Percentiles rank a stretch among this genome's conserved stretches.
These are phyloP conservation scores for Selaginella tamariscina DNA, from an alignment of 75 land plant genomes.

Conservation along the genomic window DNA sequence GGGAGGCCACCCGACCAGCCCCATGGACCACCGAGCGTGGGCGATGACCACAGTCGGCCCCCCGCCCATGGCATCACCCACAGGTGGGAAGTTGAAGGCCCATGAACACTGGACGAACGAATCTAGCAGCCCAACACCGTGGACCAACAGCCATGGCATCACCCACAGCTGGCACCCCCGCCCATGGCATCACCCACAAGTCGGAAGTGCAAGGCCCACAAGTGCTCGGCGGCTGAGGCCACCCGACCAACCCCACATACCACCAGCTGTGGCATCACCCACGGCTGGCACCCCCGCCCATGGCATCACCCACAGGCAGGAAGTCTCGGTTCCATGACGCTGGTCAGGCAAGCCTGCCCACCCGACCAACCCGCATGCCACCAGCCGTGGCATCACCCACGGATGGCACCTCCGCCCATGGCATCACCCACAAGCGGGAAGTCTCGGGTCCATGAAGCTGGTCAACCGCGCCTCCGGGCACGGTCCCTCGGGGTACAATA, in stretches of 20 bases:
- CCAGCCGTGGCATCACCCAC: not conserved
- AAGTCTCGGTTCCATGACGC: not conserved
- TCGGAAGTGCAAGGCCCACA: not conserved
- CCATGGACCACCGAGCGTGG: no score
- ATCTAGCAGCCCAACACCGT: not conserved
- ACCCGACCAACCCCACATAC: not conserved
- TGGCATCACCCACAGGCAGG: not conserved
- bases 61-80: conserved; percentile 2
- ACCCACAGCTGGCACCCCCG: not conserved
- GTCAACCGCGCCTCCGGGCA: no score
- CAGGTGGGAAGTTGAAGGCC: not conserved
- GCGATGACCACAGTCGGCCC: not conserved
- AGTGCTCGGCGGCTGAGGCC: not conserved
- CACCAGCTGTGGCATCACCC: not conserved
- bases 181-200: not conserved
- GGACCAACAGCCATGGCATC: not conserved
- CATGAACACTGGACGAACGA: not conserved
- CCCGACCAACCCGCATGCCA: not conserved
- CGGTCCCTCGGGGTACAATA: no score
- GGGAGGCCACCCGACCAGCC: not conserved
- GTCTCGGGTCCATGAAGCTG: no score
- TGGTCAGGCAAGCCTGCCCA: not conserved
- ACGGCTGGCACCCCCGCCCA: not conserved
- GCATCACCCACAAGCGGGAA: no score
- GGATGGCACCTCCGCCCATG: not conserved